Conservation (phyloP, 2,329 filamentous ascomycete species). For the Botrytis paeoniae region DNA sequence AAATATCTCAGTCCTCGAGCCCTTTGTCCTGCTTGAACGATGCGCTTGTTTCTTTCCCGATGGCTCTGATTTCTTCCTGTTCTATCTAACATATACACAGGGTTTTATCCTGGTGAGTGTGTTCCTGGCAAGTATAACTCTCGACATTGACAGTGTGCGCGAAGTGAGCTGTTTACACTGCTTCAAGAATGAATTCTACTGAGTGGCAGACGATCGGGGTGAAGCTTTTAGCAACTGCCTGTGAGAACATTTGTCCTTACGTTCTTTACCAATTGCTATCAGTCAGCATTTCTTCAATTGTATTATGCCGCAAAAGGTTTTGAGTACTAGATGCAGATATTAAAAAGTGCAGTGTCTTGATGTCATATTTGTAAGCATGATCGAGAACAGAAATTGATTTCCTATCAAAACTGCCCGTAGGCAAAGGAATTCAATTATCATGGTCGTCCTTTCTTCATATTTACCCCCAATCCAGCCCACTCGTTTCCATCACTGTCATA, state of each 20-base stretch:
- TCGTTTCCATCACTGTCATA: constrained; percentile 24
- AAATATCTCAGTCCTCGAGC: no score
- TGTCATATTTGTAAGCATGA: not conserved
- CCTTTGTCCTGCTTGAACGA: no score
- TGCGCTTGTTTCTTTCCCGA: no score
- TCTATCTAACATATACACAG: fast-evolving
- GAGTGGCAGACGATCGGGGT: not conserved
- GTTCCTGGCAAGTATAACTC: not conserved
- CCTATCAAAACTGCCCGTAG: not conserved
- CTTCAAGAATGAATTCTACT: not conserved
- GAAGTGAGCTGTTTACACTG: not conserved
- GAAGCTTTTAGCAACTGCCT: not conserved
- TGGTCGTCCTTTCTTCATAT: not conserved
- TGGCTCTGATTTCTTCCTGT: not conserved
- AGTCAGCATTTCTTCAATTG: not conserved
- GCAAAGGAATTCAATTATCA: not conserved
- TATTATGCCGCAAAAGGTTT: not conserved
- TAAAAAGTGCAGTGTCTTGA: not conserved
- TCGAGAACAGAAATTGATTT: not conserved
- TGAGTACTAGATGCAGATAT: not conserved
- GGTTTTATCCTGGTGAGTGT: not conserved
- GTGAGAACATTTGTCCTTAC: fast-evolving
- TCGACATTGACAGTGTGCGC: no score
- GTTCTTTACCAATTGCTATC: not conserved
- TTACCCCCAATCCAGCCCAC: not conserved